Evolutionary conservation across 2,329 filamentous ascomycete genomes (phyloP), one percentile per base, ranked within the genome.

Genomic region (Colletotrichum agaves): DNA sequence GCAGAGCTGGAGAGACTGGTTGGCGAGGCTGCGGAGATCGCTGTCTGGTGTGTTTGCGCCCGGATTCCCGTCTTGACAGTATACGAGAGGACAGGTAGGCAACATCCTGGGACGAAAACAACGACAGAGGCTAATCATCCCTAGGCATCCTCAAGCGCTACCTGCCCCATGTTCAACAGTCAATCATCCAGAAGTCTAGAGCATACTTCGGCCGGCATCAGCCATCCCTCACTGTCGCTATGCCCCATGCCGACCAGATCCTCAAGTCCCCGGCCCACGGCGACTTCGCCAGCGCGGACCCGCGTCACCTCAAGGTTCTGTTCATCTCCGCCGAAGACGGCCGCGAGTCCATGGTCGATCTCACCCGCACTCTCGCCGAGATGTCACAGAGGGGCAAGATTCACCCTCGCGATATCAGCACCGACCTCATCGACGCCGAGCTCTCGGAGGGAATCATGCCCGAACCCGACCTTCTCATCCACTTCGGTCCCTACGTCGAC

Each of bases 321-420:
- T 87, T 99, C 43, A 88, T 99, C 57, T 97, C 93, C 13, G 88
- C 90, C 41, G 91, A 95, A 63, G 96, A 99, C 74, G 95, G 96
- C 55, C 89, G 95, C 61, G 93, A 97, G 75, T 98, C 95, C 4
- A 88, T 99, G 70, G 94, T 99, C 44, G 96, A 99, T 78, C 86
- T 99, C 50, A 99, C 96, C 46, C 93, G 94, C 75, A 98, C 97
- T 1, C 85, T 99, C 21, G 89, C 95, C 5, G 93, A 97, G 76
- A 98, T 99, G 96, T 92, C 93, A 6, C 96, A 98, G 78, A 90
- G 91, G 72, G 90, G 90, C 66, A 98, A 97, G 79, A 85, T 99
- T 13, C 88, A 88, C 2, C 87, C 93, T 1, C 84, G 88, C 35
- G 94, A 99, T 76, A 94, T 99, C 75, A 94, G 90, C 63, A 85